Base-by-base conservation (phyloP, 2,329 filamentous ascomycete genomes). In the Verticillium klebahnii region DNA sequence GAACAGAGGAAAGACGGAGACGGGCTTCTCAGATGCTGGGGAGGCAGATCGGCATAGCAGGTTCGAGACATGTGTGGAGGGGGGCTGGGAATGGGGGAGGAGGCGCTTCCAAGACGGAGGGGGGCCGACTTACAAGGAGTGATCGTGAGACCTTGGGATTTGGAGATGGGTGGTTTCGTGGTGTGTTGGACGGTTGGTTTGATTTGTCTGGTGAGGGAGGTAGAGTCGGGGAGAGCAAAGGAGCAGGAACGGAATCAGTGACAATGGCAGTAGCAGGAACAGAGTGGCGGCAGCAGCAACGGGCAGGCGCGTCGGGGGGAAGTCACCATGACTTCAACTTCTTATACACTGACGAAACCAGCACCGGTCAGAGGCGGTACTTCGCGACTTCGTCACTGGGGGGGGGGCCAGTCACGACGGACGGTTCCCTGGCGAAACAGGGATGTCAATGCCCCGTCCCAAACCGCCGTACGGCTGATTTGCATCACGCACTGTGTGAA, bases 321-420 rank as follows among this genome's bases (percentile, higher is more conserved):
- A 36, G 15, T 37, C 37, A 32, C 57, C 34, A 58, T 57, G 55
- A 57, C 31, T 40, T 45, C 37, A 40, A 58, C 57, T 32, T 58
- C 57, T 58, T 58, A 58, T 58, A 58, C 29, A 36, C 55, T 36
- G 55, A 57, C 55, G 55, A 57, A 57, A 57, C 25, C 34, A 58
- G 57, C 25, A n/a, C n/a, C 57, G 25, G 55, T 32, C 31, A 57
- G 32, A 32, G 39, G 55, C 55, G 55, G 55, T 57, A 36, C 55
- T 57, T 57, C 17, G 23, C 57, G 17, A 58, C 37, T 50, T 58
- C 37, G 57, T 58, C 57, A 58, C 57, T 32, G 25, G 25, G 37
- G 57, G 37, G 57, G 32, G 37, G 57, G 37, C 57, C 57, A 58
- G 57, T 58, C 57, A 58, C 57, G 57, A 31, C 36, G 56, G 36